Base-by-base conservation (phyloP, 331 rosid species). In the Malus hybrid region DNA sequence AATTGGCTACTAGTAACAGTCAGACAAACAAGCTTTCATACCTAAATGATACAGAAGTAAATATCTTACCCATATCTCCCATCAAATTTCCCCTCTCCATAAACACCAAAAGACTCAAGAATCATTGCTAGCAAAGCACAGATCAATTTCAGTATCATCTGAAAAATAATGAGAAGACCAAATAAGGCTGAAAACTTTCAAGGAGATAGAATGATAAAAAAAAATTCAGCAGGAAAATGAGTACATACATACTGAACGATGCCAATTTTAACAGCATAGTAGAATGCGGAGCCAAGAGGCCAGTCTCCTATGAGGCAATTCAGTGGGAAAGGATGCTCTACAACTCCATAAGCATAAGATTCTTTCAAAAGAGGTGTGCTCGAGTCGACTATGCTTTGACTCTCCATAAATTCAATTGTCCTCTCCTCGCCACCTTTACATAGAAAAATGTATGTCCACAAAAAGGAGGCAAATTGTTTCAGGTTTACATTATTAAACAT, bases 101-200 rank as follows among this genome's bases (percentile, higher is more conserved):
- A 95, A 80, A 92, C 97, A 81, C 97, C 99, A 39, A 89, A 87
- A 77, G 89, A 71, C 86, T 95, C 85, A 63, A 95, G 96, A 82
- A 95, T 83, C 96, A 95, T 92, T 61, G 99, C 97, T 76, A 95
- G 81, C 83, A 95, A 75, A 3, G 99, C 97, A 76, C 99, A 95
- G 61, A 95, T 92, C 97, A 92, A 77, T 84, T 95, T 95, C 79
- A 95, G 66, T 77, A 95, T 89, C 99, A 95, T 95, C 99, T 95
- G 75, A 84, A 84, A 79, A 72, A 72, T 26, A 78, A 68, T 19
- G 77, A 44, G 44, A 82, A 72, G 58, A 82, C 79, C 33, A 61
- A 60, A 70, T 34, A 34, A 61, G 44, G 19, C 39, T 10, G 20
- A 19, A 6, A 30, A 55, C 24, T 19, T 7, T 7, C 13, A 36